phyloP scores from a whole-genome alignment of 768 basidiomycete genomes.

The Termitomyces sp. region DNA sequence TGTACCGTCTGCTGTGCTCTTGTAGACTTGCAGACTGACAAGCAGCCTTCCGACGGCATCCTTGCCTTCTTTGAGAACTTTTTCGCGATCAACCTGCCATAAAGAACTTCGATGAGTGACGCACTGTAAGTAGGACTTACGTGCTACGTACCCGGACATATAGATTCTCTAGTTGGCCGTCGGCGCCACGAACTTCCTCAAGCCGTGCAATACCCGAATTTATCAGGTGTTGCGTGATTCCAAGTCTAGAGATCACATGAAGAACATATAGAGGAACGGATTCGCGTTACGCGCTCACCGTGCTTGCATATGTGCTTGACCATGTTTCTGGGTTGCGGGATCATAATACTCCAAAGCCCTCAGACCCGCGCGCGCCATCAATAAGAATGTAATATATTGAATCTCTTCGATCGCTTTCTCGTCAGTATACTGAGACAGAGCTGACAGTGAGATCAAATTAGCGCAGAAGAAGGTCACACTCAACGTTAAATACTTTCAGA shows the following conservation, averaged over 20 bases:
- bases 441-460: not conserved
- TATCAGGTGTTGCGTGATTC: slow-evolving; percentile 79
- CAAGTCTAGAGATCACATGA: slow-evolving; percentile 42
- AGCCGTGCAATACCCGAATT: slow-evolving; percentile 62
- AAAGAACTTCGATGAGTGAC: not conserved
- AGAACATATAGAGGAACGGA: not conserved
- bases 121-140: not conserved
- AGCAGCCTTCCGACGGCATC: slow-evolving; percentile 69
- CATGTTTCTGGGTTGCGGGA: slow-evolving; percentile 74
- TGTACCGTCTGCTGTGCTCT: slow-evolving; percentile 78
- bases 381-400: slow-evolving; percentile 73
- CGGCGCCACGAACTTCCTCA: slow-evolving; percentile 55
- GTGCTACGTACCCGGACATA: slow-evolving; percentile 53
- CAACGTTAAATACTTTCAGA: slow-evolving; percentile 72
- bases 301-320: slow-evolving; percentile 89
- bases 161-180: slow-evolving; percentile 59
- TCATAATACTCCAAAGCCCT: slow-evolving; percentile 81
- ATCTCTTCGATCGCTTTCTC: slow-evolving; percentile 69
- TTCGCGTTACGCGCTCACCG: slow-evolving; percentile 38
- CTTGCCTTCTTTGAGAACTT: slow-evolving; percentile 60
- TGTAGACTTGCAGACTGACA: slow-evolving; percentile 76
- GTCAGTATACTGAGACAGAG: slow-evolving; percentile 48
- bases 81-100: slow-evolving; percentile 62
- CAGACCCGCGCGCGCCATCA: slow-evolving; percentile 83
- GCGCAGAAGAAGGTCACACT: slow-evolving; percentile 14